Conservation (phyloP, 305 asterid genomes). For the Fraxinus sp. region DNA sequence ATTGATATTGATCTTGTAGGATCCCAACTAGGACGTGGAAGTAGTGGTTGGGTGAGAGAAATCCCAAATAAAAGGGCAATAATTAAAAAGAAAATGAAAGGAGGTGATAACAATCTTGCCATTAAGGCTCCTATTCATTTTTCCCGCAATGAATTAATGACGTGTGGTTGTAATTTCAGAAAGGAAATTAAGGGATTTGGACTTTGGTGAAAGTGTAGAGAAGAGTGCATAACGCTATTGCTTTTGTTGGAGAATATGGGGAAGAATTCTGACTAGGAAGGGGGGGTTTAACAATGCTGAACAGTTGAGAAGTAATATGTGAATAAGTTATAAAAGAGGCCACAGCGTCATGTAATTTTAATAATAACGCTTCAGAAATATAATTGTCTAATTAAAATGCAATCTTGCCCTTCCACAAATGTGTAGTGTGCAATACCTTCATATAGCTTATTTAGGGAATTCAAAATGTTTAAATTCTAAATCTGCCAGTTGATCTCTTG, state of each 20-base stretch:
- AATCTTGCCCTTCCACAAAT: background rate
- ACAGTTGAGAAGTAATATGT: background rate
- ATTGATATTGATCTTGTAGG: too few species aligned
- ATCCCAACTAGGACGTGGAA: too few species aligned
- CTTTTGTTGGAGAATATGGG: background rate
- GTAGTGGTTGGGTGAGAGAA: too few species aligned
- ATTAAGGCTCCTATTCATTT: too few species aligned
- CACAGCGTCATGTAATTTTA: background rate
- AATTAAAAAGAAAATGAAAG: too few species aligned
- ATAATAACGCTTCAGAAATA: background rate
- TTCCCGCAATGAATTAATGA: too few species aligned
- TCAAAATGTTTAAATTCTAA: background rate
- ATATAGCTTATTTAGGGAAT: background rate
- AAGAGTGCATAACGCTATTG: background rate
- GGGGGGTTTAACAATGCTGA: background rate
- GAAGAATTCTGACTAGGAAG: background rate
- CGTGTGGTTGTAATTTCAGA: too few species aligned
- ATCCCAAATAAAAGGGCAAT: too few species aligned
- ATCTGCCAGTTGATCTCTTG: background rate
- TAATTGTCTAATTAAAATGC: background rate
- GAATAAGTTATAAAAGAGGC: background rate
- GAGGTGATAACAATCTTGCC: too few species aligned
- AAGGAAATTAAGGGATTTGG: too few species aligned
- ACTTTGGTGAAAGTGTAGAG: background rate
- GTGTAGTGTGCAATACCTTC: background rate